Percentiles rank a stretch among this genome's conserved stretches.
phyloP scores from a whole-genome alignment of 345 rosid species.

The Eucalyptus tenuipes region DNA sequence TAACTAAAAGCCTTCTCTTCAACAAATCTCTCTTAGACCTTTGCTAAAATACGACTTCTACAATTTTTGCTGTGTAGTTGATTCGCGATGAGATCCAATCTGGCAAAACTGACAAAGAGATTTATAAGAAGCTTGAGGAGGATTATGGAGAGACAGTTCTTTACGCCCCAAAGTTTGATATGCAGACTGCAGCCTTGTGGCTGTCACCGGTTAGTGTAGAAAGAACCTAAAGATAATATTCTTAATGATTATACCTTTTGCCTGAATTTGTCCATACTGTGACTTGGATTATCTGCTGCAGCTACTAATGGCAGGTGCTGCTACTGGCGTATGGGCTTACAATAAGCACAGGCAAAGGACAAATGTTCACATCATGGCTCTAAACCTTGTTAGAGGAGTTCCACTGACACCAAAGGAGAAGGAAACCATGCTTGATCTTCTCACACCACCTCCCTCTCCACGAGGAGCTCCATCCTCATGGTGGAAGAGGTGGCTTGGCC shows the following conservation, averaged over 20 bases:
- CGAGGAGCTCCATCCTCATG: slow-evolving; percentile 19
- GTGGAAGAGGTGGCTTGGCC: slow-evolving; percentile 41
- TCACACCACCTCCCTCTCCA: slow-evolving; percentile 62
- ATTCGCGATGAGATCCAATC: slow-evolving; percentile 82
- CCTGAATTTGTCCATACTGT: neutral
- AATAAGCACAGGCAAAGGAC: slow-evolving; percentile 57
- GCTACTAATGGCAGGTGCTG: slow-evolving; percentile 59
- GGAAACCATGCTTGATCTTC: slow-evolving; percentile 79
- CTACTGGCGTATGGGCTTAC: slow-evolving; percentile 64
- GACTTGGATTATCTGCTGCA: neutral
- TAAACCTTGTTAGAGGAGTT: slow-evolving; percentile 71
- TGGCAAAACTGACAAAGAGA: slow-evolving; percentile 86
- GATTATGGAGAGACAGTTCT: slow-evolving; percentile 95
- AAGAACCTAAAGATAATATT: neutral
- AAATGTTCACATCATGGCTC: slow-evolving; percentile 81
- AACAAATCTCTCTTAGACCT: neutral
- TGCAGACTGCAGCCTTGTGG: slow-evolving; percentile 92
- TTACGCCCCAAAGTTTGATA: slow-evolving; percentile 83
- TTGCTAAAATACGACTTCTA: neutral
- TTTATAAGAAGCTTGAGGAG: slow-evolving; percentile 85
- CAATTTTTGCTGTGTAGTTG: slow-evolving; percentile 29
- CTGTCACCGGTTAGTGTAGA: slow-evolving; percentile 64
- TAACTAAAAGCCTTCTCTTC: neutral
- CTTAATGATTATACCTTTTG: neutral
- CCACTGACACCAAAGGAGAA: slow-evolving; percentile 78